Evolutionary conservation across 208 protist genomes (phyloP), one percentile per base, ranked within the genome.

Genomic region (Acanthamoeba lenticulata): DNA sequence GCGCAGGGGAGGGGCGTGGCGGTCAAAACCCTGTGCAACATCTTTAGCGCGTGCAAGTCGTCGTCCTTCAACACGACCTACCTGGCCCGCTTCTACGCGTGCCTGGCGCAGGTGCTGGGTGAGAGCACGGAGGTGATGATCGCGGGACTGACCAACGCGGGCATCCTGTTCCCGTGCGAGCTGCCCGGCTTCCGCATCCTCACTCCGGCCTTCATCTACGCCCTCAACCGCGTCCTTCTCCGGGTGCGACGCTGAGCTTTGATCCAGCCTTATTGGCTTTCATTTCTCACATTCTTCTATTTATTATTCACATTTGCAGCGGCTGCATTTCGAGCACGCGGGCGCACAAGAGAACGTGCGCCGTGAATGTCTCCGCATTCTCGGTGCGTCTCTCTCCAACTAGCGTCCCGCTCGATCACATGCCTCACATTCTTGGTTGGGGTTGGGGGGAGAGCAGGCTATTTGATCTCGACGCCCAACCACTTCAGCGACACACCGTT

Each of bases 171-270:
- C 38, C 60, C 86, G 13, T 52, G 44, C 36, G 86, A 92, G 57
- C 57, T 92, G 3, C 86, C 86, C 47, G 86, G 86, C 55, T 92
- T 92, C 40, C 52, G 57, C 27, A 77, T 52, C 55, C 60, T 92
- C 15, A 92, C 60, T 9, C 86, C 86, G 4, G 52, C 86, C n/a
- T 92, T 57, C 29, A 21, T 92, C 86, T 77, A 92, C 86, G 86
- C 86, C 17, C 86, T 92, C 40, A 67, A 92, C 34, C 34, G 62
- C 3, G 44, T 92, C 1, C 60, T 92, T 9, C 15, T 67, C 24
- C 32, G 62, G 55, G 86, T 92, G 38, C 21, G 34, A 24, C 27
- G 6, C 27, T 90, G 9, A 90, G 0, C 47, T 11, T 15, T 69
- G 6, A 40, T 11, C 32, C 85, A 7, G 45, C 24, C 38, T 72